Percentiles rank a stretch among this genome's conserved stretches.
phyloP scores from a whole-genome alignment of 352 stramenopile species.

The Aphanomyces stellatus region DNA sequence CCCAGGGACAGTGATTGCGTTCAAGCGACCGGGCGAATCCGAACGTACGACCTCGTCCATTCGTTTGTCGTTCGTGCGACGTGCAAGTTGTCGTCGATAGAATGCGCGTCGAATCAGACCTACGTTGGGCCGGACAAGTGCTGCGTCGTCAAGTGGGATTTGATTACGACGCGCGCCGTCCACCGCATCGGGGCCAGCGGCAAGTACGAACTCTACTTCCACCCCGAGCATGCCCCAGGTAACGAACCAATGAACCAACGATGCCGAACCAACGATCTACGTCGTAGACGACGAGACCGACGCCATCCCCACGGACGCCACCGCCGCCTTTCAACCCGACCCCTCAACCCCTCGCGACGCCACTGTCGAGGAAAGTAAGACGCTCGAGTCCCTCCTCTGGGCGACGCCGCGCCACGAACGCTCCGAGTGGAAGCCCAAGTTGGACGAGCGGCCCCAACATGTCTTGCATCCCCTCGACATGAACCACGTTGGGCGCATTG shows the following conservation, averaged over 20 bases:
- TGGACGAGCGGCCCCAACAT: not conserved
- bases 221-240: constrained; percentile 3
- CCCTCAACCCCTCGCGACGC: no score
- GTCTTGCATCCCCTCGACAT: not conserved
- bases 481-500: not conserved
- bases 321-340: no score
- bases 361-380: not conserved
- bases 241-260: not conserved
- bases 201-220: constrained; percentile 1
- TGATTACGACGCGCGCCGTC: not conserved
- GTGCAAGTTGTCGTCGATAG: not conserved
- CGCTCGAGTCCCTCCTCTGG: not conserved
- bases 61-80: not conserved
- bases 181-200: not conserved
- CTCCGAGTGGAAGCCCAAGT: not conserved
- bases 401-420: not conserved
- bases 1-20: not conserved
- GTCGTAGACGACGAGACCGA: not conserved
- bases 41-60: not conserved
- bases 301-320: not conserved
- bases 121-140: not conserved
- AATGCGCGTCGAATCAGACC: not conserved
- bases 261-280: not conserved
- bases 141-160: constrained; percentile 3
- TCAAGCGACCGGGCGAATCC: not conserved